These are phyloP conservation scores for Russula earlei DNA, from an alignment of 768 basidiomycete species.

Conservation along the genomic window DNA sequence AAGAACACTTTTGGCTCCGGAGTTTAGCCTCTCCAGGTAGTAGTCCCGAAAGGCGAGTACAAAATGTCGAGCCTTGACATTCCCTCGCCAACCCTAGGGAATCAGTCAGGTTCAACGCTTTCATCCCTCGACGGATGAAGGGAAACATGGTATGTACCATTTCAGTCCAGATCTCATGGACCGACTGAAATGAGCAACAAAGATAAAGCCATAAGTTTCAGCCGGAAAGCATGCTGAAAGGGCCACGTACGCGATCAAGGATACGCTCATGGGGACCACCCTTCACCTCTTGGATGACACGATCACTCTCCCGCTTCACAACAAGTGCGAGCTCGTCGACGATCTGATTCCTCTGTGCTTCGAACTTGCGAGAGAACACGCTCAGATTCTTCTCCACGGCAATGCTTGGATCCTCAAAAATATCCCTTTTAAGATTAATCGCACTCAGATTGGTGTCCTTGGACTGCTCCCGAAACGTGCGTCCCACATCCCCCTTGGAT, in stretches of 20 bases:
- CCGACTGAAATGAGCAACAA: not conserved
- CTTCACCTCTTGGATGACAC: constrained; percentile 17
- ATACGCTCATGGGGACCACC: constrained; percentile 24
- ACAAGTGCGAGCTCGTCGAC: constrained; percentile 9
- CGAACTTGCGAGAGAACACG: constrained; percentile 21
- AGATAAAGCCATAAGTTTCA: too few species aligned
- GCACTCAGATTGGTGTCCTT: not conserved
- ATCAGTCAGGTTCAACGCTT: not conserved
- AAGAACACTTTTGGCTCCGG: not conserved
- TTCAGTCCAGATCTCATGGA: constrained; percentile 21
- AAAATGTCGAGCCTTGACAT: constrained; percentile 15
- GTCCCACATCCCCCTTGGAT: not conserved
- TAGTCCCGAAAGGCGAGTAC: constrained; percentile 27
- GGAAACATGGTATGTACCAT: constrained; percentile 17
- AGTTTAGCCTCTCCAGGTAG: constrained; percentile 22
- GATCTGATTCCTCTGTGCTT: constrained; percentile 15
- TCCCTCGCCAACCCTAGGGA: constrained; percentile 19
- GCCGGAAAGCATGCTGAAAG: too few species aligned
- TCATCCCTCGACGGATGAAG: not conserved
- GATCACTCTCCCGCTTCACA: constrained; percentile 16
- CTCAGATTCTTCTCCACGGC: constrained; percentile 19
- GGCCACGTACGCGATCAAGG: not conserved
- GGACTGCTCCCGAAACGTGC: not conserved
- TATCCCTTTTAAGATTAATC: constrained; percentile 16
- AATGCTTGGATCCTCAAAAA: constrained; percentile 19